Evolutionary conservation across 1,284 basidiomycete species (phyloP), one percentile per base, ranked within the genome.

Genomic region (Inonotus obliquus): DNA sequence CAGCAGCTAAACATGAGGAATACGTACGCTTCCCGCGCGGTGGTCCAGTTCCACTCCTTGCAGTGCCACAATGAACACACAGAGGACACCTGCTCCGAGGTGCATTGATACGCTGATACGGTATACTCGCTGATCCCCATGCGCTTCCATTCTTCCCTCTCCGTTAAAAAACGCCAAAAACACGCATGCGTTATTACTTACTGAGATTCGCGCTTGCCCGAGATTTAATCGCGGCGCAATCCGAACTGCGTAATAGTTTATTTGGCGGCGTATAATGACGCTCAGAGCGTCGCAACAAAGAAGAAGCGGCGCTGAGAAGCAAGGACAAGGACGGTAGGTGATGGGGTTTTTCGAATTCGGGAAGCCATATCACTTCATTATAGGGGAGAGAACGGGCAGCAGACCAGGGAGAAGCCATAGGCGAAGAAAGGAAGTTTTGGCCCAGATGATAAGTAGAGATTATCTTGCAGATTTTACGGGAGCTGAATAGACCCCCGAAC

Each of bases 101-200:
- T 49, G 48, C 48, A 49, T 49, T 49, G 48, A 49, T 49, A 49
- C 48, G 48, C n/a, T 25, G 48, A 49, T 49, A 49, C 48, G 48
- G 48, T 14, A 49, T 9, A 6, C 48, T 49, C 48, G 48, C 48
- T 49, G 48, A 49, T 49, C 48, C 23, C 48, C 48, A 21, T 25
- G 48, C 9, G 48, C 48, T 49, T 49, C 48, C 48, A 49, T 49
- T 49, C 27, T 49, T 29, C 27, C 48, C 21, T 14, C 27, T 23
- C 23, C 48, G 48, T 23, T 29, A 25, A 49, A n/a, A 49, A 49
- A 49, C 48, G 27, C 48, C 48, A 49, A 29, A 49, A 29, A 29
- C 21, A 49, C 48, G 25, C 48, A 49, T 49, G 48, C 10, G 21
- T 14, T 49, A 49, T 49, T 49, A 49, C 48, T 49, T 49, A 25